A percentile compares a stretch with the other conserved stretches of the same genome.
phyloP scores from a whole-genome alignment of 331 rosid genomes.

The Saraca asoca region DNA sequence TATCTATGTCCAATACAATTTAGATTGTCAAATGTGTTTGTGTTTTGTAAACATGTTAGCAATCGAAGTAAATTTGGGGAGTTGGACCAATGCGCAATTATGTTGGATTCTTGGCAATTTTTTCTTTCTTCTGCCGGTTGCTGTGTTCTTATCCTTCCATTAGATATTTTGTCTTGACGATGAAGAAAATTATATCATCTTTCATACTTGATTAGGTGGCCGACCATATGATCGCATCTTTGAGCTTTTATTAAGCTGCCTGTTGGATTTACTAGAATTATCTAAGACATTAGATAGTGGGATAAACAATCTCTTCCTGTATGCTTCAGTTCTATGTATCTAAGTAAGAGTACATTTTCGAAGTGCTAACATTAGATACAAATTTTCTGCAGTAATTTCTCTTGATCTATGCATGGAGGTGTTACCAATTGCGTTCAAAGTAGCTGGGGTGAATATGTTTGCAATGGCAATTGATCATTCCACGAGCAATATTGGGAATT shows the following conservation, averaged over 20 bases:
- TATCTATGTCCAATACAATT: too few species aligned
- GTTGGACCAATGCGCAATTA: too few species aligned
- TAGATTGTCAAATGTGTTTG: too few species aligned
- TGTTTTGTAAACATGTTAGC: too few species aligned
- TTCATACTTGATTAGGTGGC: constrained; percentile 1
- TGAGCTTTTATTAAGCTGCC: constrained; percentile 30
- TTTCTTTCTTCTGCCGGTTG: too few species aligned
- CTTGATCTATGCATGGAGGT: constrained; percentile 73
- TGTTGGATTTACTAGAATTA: constrained; percentile 40
- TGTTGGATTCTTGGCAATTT: too few species aligned
- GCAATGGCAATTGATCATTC: constrained; percentile 60
- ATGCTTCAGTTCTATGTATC: constrained; percentile 61
- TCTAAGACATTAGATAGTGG: constrained; percentile 45
- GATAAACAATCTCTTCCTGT: constrained; percentile 43
- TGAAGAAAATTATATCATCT: background rate
- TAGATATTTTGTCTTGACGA: too few species aligned
- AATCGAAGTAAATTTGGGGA: too few species aligned
- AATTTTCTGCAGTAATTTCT: constrained; percentile 88
- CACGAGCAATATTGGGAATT: constrained; percentile 57
- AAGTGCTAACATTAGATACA: constrained; percentile 80
- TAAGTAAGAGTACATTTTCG: constrained; percentile 53
- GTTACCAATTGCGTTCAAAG: constrained; percentile 64
- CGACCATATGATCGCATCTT: too few species aligned
- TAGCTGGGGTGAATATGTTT: constrained; percentile 60
- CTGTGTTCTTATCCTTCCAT: too few species aligned